Conservation (phyloP, 768 basidiomycete genomes). For the Phlebiopsis flavidoalba region DNA sequence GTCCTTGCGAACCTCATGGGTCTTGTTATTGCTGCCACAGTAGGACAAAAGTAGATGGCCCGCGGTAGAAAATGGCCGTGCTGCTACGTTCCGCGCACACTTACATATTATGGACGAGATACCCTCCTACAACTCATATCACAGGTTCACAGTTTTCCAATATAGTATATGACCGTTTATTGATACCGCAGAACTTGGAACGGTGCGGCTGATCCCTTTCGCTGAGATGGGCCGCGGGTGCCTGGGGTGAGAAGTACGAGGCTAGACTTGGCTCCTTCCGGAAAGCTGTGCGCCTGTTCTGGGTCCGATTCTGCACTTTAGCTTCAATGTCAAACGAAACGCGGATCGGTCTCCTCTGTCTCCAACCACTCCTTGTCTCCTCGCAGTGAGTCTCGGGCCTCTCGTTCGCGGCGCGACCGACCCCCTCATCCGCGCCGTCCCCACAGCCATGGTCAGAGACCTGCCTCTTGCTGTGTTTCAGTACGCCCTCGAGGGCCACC, state of each 20-base stretch:
- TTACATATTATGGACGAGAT: neutral
- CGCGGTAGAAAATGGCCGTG: neutral
- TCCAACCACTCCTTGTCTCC: no score
- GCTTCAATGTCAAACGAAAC: neutral
- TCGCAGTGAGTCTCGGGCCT: neutral
- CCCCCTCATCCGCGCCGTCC: neutral
- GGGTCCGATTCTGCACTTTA: neutral
- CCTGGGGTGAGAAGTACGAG: neutral
- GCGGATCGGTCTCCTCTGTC: neutral
- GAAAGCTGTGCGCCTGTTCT: neutral
- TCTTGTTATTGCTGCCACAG: neutral
- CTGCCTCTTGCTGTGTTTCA: neutral
- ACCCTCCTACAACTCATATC: neutral
- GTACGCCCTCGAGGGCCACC: neutral
- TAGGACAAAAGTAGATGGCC: slow-evolving; percentile 1
- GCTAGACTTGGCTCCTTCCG: neutral
- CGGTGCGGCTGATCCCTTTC: neutral
- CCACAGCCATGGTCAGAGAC: neutral
- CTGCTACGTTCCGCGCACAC: neutral
- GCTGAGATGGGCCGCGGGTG: neutral
- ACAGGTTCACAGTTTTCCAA: neutral
- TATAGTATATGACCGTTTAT: neutral
- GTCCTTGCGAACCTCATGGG: slow-evolving; percentile 1
- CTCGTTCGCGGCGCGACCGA: neutral
- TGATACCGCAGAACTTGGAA: neutral